Evolutionary conservation across 441 rosid species (phyloP), one percentile per base, ranked within the genome.

Genomic region (Breynia disticha): DNA sequence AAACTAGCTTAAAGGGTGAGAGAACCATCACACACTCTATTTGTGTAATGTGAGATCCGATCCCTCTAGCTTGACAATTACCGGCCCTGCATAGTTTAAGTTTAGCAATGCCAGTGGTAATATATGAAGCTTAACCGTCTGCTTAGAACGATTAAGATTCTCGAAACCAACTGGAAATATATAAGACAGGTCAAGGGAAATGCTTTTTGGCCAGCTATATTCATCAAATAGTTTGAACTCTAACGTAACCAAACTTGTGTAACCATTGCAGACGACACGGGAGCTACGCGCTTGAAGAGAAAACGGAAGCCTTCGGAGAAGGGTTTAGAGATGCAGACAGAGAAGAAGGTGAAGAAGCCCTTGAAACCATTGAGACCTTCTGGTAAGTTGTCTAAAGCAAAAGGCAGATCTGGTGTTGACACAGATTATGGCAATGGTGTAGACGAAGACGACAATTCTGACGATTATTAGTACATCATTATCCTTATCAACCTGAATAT

Each of bases 311-410:
- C 97, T 60, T 93, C 99, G 9, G 96, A 89, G 76, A 89, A 93
- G 76, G 97, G 93, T 63, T 68, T 93, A 73, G 96, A 78, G 69
- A 69, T 89, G 74, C 99, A 84, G 70, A 97, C 90, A n/a, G 95
- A 85, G 78, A 89, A 85, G 78, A 89, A 83, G 79, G 90, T 81
- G 41, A 75, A 75, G 74, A 88, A 81, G 66, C 91, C 95, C n/a
- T 50, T 62, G 56, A 87, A 82, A 65, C 65, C 78, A 37, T 55
- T 65, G 64, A 74, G 66, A 74, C 15, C 84, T 52, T 70, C 89
- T 42, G 70, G 83, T 67, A 78, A 74, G 75, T 63, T 66, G 67
- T 73, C 81, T 50, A 85, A 80, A 80, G 61, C 60, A 28, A 81
- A 77, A 74, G 65, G 48, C 67, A 84, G 80, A 83, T 60, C 76